phyloP scores from a whole-genome alignment of 805 yeast species.

The Metschnikowia cubensis region DNA sequence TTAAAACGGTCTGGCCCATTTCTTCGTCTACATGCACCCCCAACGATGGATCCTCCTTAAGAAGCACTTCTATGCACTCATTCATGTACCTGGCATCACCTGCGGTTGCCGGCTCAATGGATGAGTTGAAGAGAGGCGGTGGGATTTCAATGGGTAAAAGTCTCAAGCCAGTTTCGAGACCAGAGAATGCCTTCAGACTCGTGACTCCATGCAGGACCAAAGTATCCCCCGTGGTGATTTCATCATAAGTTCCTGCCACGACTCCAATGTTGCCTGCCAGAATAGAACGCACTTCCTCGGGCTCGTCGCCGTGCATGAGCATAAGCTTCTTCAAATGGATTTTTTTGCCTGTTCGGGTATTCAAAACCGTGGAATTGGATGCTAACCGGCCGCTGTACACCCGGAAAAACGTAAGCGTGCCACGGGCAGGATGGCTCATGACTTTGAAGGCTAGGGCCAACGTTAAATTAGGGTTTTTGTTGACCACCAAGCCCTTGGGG shows the following conservation, averaged over 20 bases:
- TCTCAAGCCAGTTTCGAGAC: constrained; percentile 40
- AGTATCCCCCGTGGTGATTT: constrained; percentile 88
- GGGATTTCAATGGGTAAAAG: constrained; percentile 81
- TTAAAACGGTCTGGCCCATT: constrained; percentile 78
- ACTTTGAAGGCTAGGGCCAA: constrained; percentile 91
- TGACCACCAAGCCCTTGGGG: constrained; percentile 47
- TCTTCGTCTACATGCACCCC: constrained; percentile 73
- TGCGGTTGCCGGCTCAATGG: constrained; percentile 76
- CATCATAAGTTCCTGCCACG: constrained; percentile 63
- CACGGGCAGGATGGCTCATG: constrained; percentile 76
- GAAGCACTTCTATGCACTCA: constrained; percentile 56
- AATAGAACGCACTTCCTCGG: constrained; percentile 63
- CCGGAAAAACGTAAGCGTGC: constrained; percentile 79
- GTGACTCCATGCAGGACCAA: constrained; percentile 59
- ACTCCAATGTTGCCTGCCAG: constrained; percentile 89
- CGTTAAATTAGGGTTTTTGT: constrained; percentile 56
- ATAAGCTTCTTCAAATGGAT: constrained; percentile 65
- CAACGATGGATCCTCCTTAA: constrained; percentile 91
- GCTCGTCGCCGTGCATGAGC: constrained; percentile 84
- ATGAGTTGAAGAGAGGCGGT: constrained; percentile 86
- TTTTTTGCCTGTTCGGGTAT: constrained; percentile 65
- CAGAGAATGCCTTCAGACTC: constrained; percentile 34
- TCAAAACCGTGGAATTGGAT: constrained; percentile 57
- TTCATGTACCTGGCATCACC: constrained; percentile 78
- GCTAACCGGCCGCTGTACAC: constrained; percentile 79